Conservation (phyloP, 2,329 filamentous ascomycete species). For the Stagonosporopsis vannaccii region DNA sequence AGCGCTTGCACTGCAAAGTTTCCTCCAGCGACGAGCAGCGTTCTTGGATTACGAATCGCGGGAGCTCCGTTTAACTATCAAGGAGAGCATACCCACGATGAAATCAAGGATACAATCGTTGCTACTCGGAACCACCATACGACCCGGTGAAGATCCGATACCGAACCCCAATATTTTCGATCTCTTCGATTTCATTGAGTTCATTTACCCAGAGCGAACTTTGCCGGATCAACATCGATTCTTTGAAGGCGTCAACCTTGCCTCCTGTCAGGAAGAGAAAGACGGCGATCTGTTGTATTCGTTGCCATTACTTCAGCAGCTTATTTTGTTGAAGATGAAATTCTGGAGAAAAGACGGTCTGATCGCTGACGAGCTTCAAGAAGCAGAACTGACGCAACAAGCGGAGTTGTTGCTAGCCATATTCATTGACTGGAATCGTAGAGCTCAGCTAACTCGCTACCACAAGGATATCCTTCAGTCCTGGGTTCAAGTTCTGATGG, state of each 20-base stretch:
- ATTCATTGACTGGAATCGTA: conserved; percentile 69
- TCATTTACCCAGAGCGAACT: conserved; percentile 59
- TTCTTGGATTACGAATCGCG: conserved; percentile 84
- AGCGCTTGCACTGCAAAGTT: conserved; percentile 75
- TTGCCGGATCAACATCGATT: conserved; percentile 64
- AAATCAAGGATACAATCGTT: conserved; percentile 61
- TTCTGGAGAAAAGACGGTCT: conserved; percentile 61
- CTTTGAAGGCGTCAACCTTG: conserved; percentile 72
- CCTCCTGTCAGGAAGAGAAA: conserved; percentile 66
- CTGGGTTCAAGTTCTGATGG: conserved; percentile 84
- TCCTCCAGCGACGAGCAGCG: conserved; percentile 77
- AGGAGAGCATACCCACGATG: conserved; percentile 67
- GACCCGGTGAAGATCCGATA: conserved; percentile 70
- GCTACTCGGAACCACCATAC: conserved; percentile 77
- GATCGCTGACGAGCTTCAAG: conserved; percentile 47
- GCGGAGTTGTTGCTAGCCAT: conserved; percentile 65
- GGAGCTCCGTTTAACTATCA: conserved; percentile 80
- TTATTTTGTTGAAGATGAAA: conserved; percentile 73
- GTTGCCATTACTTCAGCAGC: conserved; percentile 73
- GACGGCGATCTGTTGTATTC: conserved; percentile 70
- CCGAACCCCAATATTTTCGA: conserved; percentile 83
- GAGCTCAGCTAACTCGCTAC: conserved; percentile 61
- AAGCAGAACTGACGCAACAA: conserved; percentile 52
- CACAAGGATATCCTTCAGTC: conserved; percentile 75
- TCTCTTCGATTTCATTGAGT: conserved; percentile 87